Evolutionary conservation across 768 basidiomycete species (phyloP).

Genomic region (Crepidotus variabilis): DNA sequence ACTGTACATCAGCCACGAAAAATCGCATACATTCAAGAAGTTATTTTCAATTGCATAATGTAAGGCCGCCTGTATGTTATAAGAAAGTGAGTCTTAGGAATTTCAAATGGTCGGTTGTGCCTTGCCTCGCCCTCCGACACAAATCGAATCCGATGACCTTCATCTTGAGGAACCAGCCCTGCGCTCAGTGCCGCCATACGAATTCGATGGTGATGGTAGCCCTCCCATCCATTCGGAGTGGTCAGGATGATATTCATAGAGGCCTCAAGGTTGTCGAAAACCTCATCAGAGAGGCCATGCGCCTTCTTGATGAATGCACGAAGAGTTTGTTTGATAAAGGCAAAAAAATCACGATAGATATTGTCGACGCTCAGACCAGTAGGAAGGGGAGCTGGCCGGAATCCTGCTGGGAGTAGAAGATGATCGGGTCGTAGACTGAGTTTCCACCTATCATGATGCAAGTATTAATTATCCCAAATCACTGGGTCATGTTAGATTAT

Average conservation of each 20-base stretch:
- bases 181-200: slow-evolving; percentile 19
- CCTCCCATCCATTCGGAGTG: slow-evolving; percentile 6
- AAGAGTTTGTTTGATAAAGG: slow-evolving; percentile 18
- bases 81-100: background rate
- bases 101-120: background rate
- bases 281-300: slow-evolving; percentile 1
- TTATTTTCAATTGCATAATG: slow-evolving; percentile 11
- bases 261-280: slow-evolving; percentile 11
- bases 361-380: slow-evolving; percentile 14
- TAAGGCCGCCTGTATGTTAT: slow-evolving; percentile 13
- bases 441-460: slow-evolving; percentile 20
- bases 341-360: slow-evolving; percentile 20
- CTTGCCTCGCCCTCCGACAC: slow-evolving; percentile 20
- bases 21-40: background rate
- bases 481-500: too few relatives aligned
- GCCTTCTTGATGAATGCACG: slow-evolving; percentile 13
- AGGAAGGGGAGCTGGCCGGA: slow-evolving; percentile 13
- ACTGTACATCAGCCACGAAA: background rate
- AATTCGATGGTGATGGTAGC: slow-evolving; percentile 16
- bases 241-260: slow-evolving; percentile 12
- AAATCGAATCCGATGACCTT: slow-evolving; percentile 14
- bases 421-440: slow-evolving; percentile 17
- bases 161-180: slow-evolving; percentile 12
- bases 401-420: slow-evolving; percentile 7
- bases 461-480: background rate